A percentile compares a stretch with the other conserved stretches of the same genome.
These are phyloP conservation scores for Aspergillus diversus DNA, from an alignment of 495 filamentous ascomycete species.

Conservation along the genomic window DNA sequence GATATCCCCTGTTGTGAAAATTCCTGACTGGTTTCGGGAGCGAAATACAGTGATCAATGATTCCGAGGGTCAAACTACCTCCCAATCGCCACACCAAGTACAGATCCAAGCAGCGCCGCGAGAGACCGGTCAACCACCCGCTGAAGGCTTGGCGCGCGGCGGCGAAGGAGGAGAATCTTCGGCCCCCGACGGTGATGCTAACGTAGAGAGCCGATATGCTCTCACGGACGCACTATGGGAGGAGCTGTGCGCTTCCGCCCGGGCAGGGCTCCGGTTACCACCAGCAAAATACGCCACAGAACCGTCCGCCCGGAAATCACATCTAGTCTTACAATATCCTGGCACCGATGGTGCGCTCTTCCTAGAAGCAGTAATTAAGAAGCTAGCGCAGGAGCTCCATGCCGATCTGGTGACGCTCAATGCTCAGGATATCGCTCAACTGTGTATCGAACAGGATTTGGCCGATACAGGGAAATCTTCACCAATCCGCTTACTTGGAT, in stretches of 20 bases:
- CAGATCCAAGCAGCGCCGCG: conserved; percentile 28
- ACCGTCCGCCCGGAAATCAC: conserved; percentile 61
- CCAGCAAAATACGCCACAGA: conserved; percentile 46
- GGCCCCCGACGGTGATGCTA: conserved; percentile 17
- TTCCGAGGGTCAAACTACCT: conserved; percentile 6
- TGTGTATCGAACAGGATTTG: conserved; percentile 73
- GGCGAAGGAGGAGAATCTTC: conserved; percentile 31
- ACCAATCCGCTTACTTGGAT: conserved; percentile 64
- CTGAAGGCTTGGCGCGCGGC: conserved; percentile 24
- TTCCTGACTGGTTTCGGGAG: conserved; percentile 47
- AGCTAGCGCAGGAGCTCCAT: conserved; percentile 58
- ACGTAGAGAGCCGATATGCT: conserved; percentile 36
- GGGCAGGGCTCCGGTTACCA: conserved; percentile 45
- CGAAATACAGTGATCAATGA: conserved; percentile 37
- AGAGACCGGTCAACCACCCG: conserved; percentile 16
- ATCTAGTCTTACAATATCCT: conserved; percentile 68
- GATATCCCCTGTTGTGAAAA: conserved; percentile 23
- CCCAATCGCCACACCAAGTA: conserved; percentile 31
- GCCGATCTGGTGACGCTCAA: conserved; percentile 81
- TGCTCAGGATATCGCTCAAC: conserved; percentile 77
- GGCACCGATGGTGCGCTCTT: conserved; percentile 58
- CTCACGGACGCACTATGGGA: conserved; percentile 44
- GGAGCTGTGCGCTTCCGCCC: conserved; percentile 44
- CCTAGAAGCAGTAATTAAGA: conserved; percentile 61
- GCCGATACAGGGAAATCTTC: conserved; percentile 41